phyloP scores from a whole-genome alignment of 768 basidiomycete species.

The Boletus eberwhitei region DNA sequence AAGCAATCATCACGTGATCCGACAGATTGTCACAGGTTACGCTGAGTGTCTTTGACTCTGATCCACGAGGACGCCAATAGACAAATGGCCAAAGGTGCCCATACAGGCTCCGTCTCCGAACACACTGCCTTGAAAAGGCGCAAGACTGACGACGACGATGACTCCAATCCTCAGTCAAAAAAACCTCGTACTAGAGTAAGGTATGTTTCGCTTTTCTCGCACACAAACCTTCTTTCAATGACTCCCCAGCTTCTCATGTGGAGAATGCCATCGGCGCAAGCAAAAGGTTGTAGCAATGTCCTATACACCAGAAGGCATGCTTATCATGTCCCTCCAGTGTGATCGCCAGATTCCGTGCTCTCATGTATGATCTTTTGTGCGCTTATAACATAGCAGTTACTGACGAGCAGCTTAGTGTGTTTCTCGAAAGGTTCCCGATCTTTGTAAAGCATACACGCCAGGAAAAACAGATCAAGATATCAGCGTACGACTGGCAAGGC shows the following conservation, averaged over 20 bases:
- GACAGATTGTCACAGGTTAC: conserved; percentile 1
- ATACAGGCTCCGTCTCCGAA: conserved; percentile 20
- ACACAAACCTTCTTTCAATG: conserved; percentile 3
- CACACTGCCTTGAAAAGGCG: conserved; percentile 50
- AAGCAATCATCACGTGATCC: conserved; percentile 25
- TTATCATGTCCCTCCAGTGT: conserved; percentile 49
- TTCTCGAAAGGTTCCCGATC: conserved; percentile 81
- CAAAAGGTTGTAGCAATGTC: conserved; percentile 57
- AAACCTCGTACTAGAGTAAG: conserved; percentile 74
- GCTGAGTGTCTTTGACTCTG: conserved; percentile 25
- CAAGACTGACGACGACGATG: conserved; percentile 65
- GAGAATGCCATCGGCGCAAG: conserved; percentile 85
- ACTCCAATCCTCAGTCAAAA: conserved; percentile 46
- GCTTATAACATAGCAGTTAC: conserved; percentile 2
- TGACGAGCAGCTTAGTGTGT: conserved; percentile 52
- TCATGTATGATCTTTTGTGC: conserved; percentile 51
- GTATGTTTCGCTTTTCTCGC: conserved; percentile 36
- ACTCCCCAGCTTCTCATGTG: conserved; percentile 67
- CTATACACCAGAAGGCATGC: conserved; percentile 14
- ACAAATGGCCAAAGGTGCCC: conserved; percentile 30
- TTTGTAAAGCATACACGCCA: conserved; percentile 86
- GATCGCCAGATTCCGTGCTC: conserved; percentile 83
- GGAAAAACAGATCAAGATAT: conserved; percentile 85
- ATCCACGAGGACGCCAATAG: conserved; percentile 27
- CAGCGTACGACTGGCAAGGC: conserved; percentile 63